Evolutionary conservation across 2,329 filamentous ascomycete genomes (phyloP).

Genomic region (Ophiostoma novo-ulmi): DNA sequence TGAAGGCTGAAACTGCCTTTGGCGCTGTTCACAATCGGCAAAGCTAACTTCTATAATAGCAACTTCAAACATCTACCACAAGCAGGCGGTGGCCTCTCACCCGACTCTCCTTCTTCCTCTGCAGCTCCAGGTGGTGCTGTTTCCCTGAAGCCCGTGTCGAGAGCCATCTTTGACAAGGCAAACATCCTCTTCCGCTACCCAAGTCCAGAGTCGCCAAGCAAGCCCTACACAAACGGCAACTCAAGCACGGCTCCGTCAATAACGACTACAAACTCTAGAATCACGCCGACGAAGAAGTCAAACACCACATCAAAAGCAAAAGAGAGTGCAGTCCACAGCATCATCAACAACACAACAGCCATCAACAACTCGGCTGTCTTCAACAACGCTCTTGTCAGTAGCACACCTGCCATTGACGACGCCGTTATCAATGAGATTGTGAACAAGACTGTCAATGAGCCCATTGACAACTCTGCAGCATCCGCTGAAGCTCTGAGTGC

Average conservation of each 20-base stretch:
- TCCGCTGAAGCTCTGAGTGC: background rate
- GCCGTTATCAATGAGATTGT: conserved; percentile 10
- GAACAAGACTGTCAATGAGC: conserved; percentile 10
- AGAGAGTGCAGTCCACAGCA: conserved; percentile 24
- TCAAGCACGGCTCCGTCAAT: conserved; percentile 23
- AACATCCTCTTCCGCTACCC: conserved; percentile 40
- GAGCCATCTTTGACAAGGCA: conserved; percentile 44
- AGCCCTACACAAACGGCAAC: conserved; percentile 17
- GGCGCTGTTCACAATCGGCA: background rate
- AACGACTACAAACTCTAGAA: conserved; percentile 31
- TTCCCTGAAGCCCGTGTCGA: conserved; percentile 48
- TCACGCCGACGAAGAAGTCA: conserved; percentile 32
- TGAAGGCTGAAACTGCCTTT: background rate
- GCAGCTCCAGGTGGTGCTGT: conserved; percentile 36
- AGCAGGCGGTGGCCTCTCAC: conserved; percentile 23
- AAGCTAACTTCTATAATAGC: conserved; percentile 36
- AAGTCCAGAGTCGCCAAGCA: conserved; percentile 35
- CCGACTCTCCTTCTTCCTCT: conserved; percentile 24
- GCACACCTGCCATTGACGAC: conserved; percentile 11
- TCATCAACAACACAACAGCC: conserved; percentile 14
- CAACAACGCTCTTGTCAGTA: background rate
- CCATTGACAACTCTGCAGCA: background rate
- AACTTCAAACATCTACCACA: conserved; percentile 53
- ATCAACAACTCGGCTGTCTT: conserved; percentile 11
- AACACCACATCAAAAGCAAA: conserved; percentile 17